A percentile compares a stretch with the other conserved stretches of the same genome.
These are phyloP conservation scores for Leccinum huronense DNA, from an alignment of 1,284 basidiomycete species.

Conservation along the genomic window DNA sequence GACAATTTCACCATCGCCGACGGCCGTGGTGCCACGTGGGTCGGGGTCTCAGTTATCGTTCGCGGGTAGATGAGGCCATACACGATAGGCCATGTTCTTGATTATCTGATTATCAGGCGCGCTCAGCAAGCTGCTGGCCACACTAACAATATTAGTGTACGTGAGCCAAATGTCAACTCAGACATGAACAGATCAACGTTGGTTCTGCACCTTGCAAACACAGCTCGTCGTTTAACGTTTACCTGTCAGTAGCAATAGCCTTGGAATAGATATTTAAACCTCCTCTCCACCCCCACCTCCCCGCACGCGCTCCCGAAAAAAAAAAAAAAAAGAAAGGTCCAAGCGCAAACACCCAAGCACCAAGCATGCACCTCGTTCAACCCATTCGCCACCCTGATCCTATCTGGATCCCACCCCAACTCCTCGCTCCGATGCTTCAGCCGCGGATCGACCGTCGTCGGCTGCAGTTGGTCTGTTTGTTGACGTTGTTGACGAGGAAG, in stretches of 20 bases:
- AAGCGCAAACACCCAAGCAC: constrained; percentile 2
- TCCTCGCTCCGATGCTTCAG: constrained; percentile 34
- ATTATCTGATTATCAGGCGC: too few relatives aligned
- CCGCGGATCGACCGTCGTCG: constrained; percentile 30
- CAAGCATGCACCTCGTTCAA: constrained; percentile 19
- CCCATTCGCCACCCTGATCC: constrained; percentile 19
- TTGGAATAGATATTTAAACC: constrained; percentile 25
- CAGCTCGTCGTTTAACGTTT: not conserved
- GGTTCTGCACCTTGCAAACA: not conserved
- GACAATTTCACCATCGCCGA: too few relatives aligned
- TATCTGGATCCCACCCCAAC: constrained; percentile 30
- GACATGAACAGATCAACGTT: not conserved
- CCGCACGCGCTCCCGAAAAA: not conserved
- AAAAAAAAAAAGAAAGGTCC: not conserved
- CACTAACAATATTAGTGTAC: not conserved
- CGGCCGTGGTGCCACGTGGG: too few relatives aligned
- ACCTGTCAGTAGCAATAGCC: constrained; percentile 18
- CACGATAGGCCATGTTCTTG: not conserved
- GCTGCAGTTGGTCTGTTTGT: constrained; percentile 7
- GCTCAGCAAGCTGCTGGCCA: too few relatives aligned
- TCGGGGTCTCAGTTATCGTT: too few relatives aligned
- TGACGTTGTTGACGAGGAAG: not conserved
- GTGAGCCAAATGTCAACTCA: not conserved
- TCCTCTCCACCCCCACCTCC: not conserved
- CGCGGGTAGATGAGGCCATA: too few relatives aligned